Evolutionary conservation across 345 rosid species (phyloP).

Genomic region (Eucalyptus pumila): DNA sequence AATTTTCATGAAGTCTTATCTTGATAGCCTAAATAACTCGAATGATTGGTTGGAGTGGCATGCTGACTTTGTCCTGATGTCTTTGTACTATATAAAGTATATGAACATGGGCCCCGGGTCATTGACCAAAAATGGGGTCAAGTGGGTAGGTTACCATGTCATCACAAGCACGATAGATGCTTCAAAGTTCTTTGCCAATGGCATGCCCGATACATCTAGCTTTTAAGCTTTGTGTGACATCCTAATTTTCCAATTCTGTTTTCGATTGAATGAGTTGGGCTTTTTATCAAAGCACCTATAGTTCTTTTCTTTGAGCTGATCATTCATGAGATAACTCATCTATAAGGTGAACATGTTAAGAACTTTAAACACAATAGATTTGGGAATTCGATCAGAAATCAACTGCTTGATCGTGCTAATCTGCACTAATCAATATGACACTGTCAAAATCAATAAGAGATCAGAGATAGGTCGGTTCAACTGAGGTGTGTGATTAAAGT

Average conservation of each 20-base stretch:
- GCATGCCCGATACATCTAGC: too few species aligned
- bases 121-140: not conserved
- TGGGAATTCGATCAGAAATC: too few species aligned
- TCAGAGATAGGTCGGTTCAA: rapidly evolving
- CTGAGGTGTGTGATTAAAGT: too few species aligned
- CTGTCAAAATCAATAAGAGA: rapidly evolving
- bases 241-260: too few species aligned
- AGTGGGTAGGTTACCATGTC: not conserved
- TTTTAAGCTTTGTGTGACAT: too few species aligned
- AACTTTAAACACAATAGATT: too few species aligned
- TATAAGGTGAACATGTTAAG: too few species aligned
- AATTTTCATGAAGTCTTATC: not conserved
- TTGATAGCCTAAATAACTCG: not conserved
- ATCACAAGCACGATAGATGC: not conserved
- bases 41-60: not conserved
- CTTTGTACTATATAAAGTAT: not conserved
- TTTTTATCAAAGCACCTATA: rapidly evolving
- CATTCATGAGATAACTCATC: too few species aligned
- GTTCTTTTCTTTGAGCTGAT: too few species aligned
- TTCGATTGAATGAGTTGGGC: too few species aligned
- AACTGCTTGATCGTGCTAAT: rapidly evolving
- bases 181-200: not conserved
- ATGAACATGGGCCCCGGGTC: not conserved
- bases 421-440: rapidly evolving
- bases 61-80: not conserved